Percentiles rank a stretch among this genome's conserved stretches.
phyloP scores from a whole-genome alignment of 306 rosid genomes.

The Quercus cerris region DNA sequence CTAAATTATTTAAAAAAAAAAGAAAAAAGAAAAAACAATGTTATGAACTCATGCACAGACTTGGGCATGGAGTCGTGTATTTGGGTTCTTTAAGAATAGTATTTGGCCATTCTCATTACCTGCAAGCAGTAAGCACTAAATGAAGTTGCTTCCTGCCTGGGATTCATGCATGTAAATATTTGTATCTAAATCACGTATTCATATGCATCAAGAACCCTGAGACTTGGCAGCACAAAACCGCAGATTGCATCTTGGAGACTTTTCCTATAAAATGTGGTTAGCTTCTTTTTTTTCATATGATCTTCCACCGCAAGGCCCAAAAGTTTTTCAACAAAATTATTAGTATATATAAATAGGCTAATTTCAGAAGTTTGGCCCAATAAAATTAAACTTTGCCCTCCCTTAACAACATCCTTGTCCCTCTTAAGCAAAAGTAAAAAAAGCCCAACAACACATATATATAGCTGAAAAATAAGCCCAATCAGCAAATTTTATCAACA shows the following conservation, averaged over 20 bases:
- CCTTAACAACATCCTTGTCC: too few species aligned
- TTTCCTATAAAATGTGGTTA: neutral
- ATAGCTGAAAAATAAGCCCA: too few species aligned
- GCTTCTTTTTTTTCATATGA: neutral
- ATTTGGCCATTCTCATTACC: constrained; percentile 63
- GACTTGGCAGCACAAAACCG: neutral
- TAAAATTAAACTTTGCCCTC: too few species aligned
- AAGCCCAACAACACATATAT: too few species aligned
- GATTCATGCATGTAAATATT: constrained; percentile 6
- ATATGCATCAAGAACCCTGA: neutral
- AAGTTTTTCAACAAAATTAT: too few species aligned
- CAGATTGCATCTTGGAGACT: neutral
- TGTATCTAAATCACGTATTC: neutral
- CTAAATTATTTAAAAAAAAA: too few species aligned
- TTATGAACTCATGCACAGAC: constrained; percentile 70
- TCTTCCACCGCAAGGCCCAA: neutral
- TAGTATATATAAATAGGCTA: too few species aligned
- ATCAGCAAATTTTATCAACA: too few species aligned
- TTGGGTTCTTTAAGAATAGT: constrained; percentile 86
- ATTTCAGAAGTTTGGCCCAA: too few species aligned
- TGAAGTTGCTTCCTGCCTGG: constrained; percentile 28
- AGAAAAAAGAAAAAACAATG: constrained; percentile 41
- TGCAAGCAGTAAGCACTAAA: constrained; percentile 28
- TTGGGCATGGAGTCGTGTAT: constrained; percentile 82
- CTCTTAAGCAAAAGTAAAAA: too few species aligned